phyloP scores from a whole-genome alignment of 306 rosid genomes.

The Quercus parvula region DNA sequence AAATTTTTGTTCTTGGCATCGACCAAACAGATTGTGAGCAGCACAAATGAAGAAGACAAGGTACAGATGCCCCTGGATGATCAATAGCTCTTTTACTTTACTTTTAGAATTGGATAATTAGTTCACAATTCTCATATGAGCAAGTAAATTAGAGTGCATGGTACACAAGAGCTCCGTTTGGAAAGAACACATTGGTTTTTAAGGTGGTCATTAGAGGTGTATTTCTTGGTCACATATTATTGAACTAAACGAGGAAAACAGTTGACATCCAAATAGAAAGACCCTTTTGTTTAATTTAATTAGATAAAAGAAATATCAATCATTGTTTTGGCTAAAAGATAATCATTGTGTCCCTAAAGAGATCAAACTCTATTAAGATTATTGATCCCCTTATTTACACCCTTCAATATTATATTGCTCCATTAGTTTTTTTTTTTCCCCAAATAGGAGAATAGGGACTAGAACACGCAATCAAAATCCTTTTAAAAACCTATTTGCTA shows the following conservation, averaged over 20 bases:
- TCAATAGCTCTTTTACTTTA: background rate
- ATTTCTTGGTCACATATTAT: background rate
- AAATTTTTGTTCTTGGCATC: constrained; percentile 71
- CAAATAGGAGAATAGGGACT: too few relatives aligned
- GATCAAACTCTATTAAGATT: too few relatives aligned
- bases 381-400: too few relatives aligned
- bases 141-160: background rate
- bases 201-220: background rate
- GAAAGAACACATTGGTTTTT: background rate
- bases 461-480: too few relatives aligned
- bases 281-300: too few relatives aligned
- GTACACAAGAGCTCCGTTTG: background rate
- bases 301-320: too few relatives aligned
- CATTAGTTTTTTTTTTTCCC: too few relatives aligned
- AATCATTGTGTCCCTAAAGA: too few relatives aligned
- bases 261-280: background rate
- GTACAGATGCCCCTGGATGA: constrained; percentile 32
- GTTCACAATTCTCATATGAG: background rate
- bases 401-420: too few relatives aligned
- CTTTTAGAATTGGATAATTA: background rate
- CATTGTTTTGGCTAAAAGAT: too few relatives aligned
- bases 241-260: background rate
- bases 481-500: too few relatives aligned
- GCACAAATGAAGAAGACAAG: constrained; percentile 78
- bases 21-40: constrained; percentile 82